A percentile compares a stretch with the other conserved stretches of the same genome.
phyloP scores from a whole-genome alignment of 495 filamentous ascomycete genomes.

The Penicillium cosmopolitanum region DNA sequence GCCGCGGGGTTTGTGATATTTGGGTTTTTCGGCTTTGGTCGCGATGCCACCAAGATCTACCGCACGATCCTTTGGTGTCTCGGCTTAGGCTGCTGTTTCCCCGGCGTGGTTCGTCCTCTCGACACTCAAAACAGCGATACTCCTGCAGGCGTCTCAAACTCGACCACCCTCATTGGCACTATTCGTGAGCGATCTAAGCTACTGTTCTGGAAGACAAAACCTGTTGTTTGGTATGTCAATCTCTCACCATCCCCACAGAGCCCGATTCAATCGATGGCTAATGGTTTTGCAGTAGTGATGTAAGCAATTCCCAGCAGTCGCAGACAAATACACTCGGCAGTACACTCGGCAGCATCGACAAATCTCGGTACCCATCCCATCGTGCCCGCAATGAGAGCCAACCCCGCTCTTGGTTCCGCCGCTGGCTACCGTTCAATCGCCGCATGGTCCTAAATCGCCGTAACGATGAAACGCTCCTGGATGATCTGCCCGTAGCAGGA shows the following conservation, averaged over 20 bases:
- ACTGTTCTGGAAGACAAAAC: constrained; percentile 29
- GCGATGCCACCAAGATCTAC: constrained; percentile 77
- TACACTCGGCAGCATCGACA: not conserved
- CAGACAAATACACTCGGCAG: not conserved
- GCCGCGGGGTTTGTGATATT: constrained; percentile 65
- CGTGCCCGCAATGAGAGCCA: not conserved
- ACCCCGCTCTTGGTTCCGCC: not conserved
- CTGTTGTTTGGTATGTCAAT: constrained; percentile 22
- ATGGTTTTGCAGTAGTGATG: not conserved
- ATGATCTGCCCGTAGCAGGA: constrained; percentile 23
- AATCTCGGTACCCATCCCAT: not conserved
- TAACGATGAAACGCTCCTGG: constrained; percentile 21
- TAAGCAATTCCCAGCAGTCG: constrained; percentile 8
- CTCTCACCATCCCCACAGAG: not conserved
- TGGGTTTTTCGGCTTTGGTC: constrained; percentile 78
- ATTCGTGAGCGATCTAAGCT: constrained; percentile 31
- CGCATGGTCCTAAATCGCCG: constrained; percentile 6
- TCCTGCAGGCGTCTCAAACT: constrained; percentile 9
- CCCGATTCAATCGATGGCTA: not conserved
- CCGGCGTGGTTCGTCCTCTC: constrained; percentile 13
- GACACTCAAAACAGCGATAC: constrained; percentile 12
- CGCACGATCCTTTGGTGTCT: constrained; percentile 41
- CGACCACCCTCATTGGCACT: constrained; percentile 26
- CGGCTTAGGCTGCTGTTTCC: constrained; percentile 35
- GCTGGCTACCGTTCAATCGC: constrained; percentile 18